Percentiles rank a stretch among this genome's conserved stretches.
These are phyloP conservation scores for Yamadazyma conglobata DNA, from an alignment of 1,139 yeast species.

Conservation along the genomic window DNA sequence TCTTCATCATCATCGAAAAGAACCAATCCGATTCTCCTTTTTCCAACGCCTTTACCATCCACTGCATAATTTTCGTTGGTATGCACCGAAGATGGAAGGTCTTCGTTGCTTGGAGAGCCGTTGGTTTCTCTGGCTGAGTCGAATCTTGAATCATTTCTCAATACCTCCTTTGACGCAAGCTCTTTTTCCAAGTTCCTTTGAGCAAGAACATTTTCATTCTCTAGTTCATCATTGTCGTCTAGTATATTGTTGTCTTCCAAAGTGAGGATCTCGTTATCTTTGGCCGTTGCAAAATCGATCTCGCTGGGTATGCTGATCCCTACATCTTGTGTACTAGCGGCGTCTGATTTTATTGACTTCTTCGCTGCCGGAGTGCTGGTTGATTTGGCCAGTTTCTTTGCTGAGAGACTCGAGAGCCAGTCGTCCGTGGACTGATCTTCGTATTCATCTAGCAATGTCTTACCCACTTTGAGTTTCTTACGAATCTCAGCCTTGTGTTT, in stretches of 20 bases:
- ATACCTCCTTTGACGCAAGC: conserved; percentile 10
- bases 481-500: conserved; percentile 17
- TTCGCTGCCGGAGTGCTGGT: not conserved
- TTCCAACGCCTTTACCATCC: no score
- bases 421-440: conserved; percentile 32
- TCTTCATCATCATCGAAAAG: no score
- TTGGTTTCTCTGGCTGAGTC: no score
- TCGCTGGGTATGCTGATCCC: no score
- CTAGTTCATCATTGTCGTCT: conserved; percentile 49
- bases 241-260: conserved; percentile 57
- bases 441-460: conserved; percentile 21
- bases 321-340: conserved; percentile 43
- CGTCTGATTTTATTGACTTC: conserved; percentile 2
- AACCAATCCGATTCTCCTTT: no score
- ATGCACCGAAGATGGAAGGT: no score
- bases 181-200: conserved; percentile 24
- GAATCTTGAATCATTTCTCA: no score
- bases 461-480: conserved; percentile 18
- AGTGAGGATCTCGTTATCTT: conserved; percentile 56
- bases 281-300: conserved; percentile 34
- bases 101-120: no score
- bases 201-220: conserved; percentile 37
- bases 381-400: not conserved
- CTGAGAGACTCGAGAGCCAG: conserved; percentile 33
- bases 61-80: no score